Evolutionary conservation across 768 basidiomycete species (phyloP).

Genomic region (Amanita phalloides): DNA sequence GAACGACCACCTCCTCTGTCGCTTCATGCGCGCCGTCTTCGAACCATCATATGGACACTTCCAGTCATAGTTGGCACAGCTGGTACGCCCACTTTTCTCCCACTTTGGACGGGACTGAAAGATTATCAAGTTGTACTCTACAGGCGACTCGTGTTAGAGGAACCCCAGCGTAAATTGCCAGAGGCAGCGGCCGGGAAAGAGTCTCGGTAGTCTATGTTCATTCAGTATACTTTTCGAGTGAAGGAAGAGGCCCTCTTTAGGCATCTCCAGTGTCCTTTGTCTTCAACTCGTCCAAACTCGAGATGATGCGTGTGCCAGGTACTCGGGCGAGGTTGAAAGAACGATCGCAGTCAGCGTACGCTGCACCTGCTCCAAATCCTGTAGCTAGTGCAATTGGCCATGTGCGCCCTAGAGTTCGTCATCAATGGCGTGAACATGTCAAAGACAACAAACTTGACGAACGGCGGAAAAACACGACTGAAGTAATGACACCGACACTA

Average conservation of each 20-base stretch:
- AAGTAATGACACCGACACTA: slow-evolving; percentile 79
- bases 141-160: slow-evolving; percentile 43
- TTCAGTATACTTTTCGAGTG: slow-evolving; percentile 3
- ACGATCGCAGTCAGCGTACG: slow-evolving; percentile 88
- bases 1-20: slow-evolving; percentile 10
- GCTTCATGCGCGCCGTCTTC: slow-evolving; percentile 26
- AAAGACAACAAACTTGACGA: slow-evolving; percentile 23
- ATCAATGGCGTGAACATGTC: slow-evolving; percentile 5
- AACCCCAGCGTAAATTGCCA: slow-evolving; percentile 21
- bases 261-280: slow-evolving; percentile 14
- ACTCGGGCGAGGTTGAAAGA: slow-evolving; percentile 88
- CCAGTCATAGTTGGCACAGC: slow-evolving; percentile 59
- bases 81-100: slow-evolving; percentile 28
- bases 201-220: neutral
- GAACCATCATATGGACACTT: slow-evolving; percentile 48
- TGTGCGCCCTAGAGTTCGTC: slow-evolving; percentile 54
- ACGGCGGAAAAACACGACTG: slow-evolving; percentile 89
- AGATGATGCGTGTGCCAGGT: slow-evolving; percentile 71
- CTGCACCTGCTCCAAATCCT: slow-evolving; percentile 79
- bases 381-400: slow-evolving; percentile 86
- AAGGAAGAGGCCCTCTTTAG: slow-evolving; percentile 3
- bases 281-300: slow-evolving; percentile 13
- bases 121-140: slow-evolving; percentile 46
- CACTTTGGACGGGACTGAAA: neutral
- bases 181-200: slow-evolving; percentile 5